phyloP scores from a whole-genome alignment of 352 stramenopile species.

The Phytophthora cryptogea region DNA sequence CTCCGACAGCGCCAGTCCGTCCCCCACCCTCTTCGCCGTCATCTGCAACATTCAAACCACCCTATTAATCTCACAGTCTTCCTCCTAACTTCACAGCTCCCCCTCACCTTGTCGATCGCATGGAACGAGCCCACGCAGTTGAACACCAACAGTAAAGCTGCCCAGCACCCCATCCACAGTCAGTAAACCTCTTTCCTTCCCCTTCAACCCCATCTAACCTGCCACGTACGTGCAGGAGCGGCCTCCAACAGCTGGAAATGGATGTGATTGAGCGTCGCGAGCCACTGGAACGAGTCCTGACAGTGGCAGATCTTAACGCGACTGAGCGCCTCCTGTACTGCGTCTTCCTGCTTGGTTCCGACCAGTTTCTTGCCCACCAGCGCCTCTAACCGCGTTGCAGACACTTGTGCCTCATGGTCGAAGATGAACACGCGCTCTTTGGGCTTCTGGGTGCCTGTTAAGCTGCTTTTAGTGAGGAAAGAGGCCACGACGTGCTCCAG shows the following conservation, averaged over 20 bases:
- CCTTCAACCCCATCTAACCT: conserved; percentile 1
- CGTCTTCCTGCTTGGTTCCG: conserved; percentile 16
- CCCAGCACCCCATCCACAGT: not conserved
- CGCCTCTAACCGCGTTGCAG: conserved; percentile 14
- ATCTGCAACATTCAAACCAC: conserved; percentile 33
- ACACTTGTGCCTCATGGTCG: conserved; percentile 63
- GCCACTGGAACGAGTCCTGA: conserved; percentile 73
- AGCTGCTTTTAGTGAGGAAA: conserved; percentile 54
- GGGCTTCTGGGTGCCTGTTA: conserved; percentile 10
- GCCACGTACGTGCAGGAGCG: conserved; percentile 46
- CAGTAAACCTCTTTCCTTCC: conserved; percentile 5
- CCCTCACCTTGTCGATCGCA: conserved; percentile 62
- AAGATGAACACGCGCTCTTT: conserved; percentile 65
- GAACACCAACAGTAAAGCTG: conserved; percentile 63
- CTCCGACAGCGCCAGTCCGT: conserved; percentile 56
- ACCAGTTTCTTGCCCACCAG: conserved; percentile 16
- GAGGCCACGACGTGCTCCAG: conserved; percentile 60
- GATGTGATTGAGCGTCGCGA: conserved; percentile 73
- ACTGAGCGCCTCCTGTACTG: conserved; percentile 29
- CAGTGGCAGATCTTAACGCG: conserved; percentile 54
- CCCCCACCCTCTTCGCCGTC: conserved; percentile 54
- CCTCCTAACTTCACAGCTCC: not conserved
- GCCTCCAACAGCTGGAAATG: conserved; percentile 65
- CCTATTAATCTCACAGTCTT: not conserved
- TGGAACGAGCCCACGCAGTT: conserved; percentile 71